Evolutionary conservation across 345 rosid genomes (phyloP).

Genomic region (Cardiospermum halicacabum): DNA sequence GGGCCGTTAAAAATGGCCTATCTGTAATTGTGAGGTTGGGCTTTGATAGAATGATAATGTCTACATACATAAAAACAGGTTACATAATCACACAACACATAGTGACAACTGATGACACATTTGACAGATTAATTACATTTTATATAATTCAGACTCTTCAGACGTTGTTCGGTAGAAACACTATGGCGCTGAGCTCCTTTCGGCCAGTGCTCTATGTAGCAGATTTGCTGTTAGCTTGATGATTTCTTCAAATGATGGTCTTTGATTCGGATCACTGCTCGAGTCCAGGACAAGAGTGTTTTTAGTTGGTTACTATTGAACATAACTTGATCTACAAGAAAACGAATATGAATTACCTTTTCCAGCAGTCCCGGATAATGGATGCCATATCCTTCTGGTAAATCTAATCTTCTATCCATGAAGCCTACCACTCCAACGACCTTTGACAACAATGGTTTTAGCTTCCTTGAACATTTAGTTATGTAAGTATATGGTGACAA

Average conservation of each 20-base stretch:
- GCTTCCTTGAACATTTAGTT: background rate
- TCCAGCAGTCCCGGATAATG: constrained; percentile 73
- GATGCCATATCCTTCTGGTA: constrained; percentile 69
- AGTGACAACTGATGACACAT: no score
- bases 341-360: constrained; percentile 32
- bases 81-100: no score
- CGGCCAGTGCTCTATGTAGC: constrained; percentile 27
- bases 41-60: no score
- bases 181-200: constrained; percentile 12
- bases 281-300: background rate
- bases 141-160: no score
- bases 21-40: no score
- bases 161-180: constrained; percentile 8
- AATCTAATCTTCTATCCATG: constrained; percentile 81
- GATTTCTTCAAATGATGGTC: constrained; percentile 74
- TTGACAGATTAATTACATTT: no score
- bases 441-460: constrained; percentile 25
- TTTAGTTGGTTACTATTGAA: background rate
- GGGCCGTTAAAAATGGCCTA: no score
- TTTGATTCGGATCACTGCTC: constrained; percentile 57
- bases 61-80: no score
- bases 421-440: constrained; percentile 88
- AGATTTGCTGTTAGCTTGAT: constrained; percentile 49
- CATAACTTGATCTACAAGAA: background rate
- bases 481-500: background rate